Percentiles rank a stretch among this genome's conserved stretches.
These are phyloP conservation scores for Eucalyptus shirleyi DNA, from an alignment of 345 rosid genomes.

Conservation along the genomic window DNA sequence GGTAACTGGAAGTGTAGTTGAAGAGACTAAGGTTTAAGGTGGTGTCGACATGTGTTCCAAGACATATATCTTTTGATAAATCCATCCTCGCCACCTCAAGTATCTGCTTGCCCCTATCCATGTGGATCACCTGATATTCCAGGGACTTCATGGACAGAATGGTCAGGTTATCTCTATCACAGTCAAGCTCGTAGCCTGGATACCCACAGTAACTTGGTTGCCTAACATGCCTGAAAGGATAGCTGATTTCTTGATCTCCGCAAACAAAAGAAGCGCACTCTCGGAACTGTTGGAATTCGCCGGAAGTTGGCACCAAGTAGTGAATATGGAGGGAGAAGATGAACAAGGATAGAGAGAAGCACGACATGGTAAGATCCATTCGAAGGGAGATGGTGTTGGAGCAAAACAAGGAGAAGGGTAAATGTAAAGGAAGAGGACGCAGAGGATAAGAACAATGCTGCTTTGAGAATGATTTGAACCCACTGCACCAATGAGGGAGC, in stretches of 20 bases:
- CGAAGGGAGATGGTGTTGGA: not conserved
- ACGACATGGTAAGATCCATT: not conserved
- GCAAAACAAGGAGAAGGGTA: not conserved
- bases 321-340: not conserved
- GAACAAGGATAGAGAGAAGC: not conserved
- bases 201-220: not conserved
- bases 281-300: rapidly evolving
- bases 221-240: not conserved
- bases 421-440: not conserved
- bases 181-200: not conserved
- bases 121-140: not conserved
- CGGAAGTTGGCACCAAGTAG: not conserved
- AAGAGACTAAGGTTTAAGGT: not conserved
- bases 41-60: not conserved
- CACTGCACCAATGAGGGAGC: not conserved
- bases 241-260: not conserved
- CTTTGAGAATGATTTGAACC: not conserved
- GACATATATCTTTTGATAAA: not conserved
- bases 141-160: not conserved
- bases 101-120: rapidly evolving
- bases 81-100: not conserved
- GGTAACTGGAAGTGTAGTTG: not conserved
- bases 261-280: not conserved
- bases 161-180: rapidly evolving
- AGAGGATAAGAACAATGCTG: not conserved